Evolutionary conservation across 129 eudicot species (phyloP), one percentile per base, ranked within the genome.

Genomic region (Erigeron canadensis): DNA sequence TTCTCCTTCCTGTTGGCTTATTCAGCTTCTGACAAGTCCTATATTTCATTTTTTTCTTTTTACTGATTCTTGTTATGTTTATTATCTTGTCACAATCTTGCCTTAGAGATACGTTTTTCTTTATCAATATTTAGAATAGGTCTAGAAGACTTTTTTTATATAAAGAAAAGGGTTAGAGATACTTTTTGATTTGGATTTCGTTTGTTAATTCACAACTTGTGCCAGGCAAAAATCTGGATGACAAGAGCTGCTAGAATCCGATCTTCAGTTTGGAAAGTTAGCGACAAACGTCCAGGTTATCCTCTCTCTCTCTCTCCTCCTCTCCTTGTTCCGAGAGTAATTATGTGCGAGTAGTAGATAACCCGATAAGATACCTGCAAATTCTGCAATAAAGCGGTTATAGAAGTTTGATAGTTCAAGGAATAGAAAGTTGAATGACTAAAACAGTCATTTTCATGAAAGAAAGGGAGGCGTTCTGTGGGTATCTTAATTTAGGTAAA

Each of bases 241-340:
- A 81, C 86, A 53, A 84, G 88, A 79, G 97, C 96, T 81, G 78
- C 97, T 17, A 83, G 96, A 71, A 80, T 79, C 39, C 76, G 97
- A 67, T 84, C 94, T 82, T 91, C 97, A 6, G 96, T 82, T 65
- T 91, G 96, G 97, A 88, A 77, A 88, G 92, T 91, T 78, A 79
- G 95, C 81, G 65, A 78, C 55, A 91, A 91, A 72, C 91, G 87
- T 18, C 97, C 88, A 73, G 97, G 97, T 91, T 63, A 46, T 66
- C 28, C 44, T 46, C 21, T 59, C 12, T 74, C 4, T 54, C 10
- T 8, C 39, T 22, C 42, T 15, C 2, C 16, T 5, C 10, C 5
- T 12, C 4, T 45, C 22, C n/a, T 38, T 38, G 22, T 42, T 23
- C 56, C 56, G 40, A 69, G 21, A 54, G 54, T 17, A 63, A 69